phyloP scores from a whole-genome alignment of 2,329 filamentous ascomycete genomes.

The Whalleya microplaca region DNA sequence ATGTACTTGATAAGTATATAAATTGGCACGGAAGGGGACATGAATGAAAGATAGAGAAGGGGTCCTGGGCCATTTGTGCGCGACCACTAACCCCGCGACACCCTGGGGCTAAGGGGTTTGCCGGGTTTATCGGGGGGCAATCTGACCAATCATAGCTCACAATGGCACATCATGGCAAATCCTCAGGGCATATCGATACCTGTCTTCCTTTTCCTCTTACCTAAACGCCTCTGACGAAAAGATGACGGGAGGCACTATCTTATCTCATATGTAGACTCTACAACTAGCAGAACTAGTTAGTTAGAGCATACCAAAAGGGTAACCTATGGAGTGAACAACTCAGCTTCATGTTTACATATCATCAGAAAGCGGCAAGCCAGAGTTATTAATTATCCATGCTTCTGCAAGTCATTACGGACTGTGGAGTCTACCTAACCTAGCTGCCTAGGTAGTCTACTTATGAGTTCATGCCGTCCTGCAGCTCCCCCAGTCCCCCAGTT shows the following conservation, averaged over 20 bases:
- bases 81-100: constrained; percentile 20
- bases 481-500: background rate
- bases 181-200: constrained; percentile 13
- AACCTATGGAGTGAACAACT: background rate
- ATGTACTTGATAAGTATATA: background rate
- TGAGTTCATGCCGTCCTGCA: too few relatives aligned
- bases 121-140: constrained; percentile 6
- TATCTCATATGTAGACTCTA: too few relatives aligned
- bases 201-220: background rate
- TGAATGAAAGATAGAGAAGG: constrained; percentile 1
- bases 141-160: constrained; percentile 21
- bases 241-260: too few relatives aligned
- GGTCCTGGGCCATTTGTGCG: constrained; percentile 11
- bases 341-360: background rate
- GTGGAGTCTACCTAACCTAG: background rate
- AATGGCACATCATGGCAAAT: constrained; percentile 20
- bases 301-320: too few relatives aligned
- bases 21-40: constrained; percentile 4
- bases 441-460: background rate
- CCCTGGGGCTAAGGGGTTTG: background rate
- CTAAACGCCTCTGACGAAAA: too few relatives aligned
- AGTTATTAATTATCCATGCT: constrained; percentile 3
- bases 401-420: constrained; percentile 11
- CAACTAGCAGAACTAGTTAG: too few relatives aligned
- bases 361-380: background rate